Conservation (phyloP, 805 yeast species). For the Helenozyma baotianmanensis region DNA sequence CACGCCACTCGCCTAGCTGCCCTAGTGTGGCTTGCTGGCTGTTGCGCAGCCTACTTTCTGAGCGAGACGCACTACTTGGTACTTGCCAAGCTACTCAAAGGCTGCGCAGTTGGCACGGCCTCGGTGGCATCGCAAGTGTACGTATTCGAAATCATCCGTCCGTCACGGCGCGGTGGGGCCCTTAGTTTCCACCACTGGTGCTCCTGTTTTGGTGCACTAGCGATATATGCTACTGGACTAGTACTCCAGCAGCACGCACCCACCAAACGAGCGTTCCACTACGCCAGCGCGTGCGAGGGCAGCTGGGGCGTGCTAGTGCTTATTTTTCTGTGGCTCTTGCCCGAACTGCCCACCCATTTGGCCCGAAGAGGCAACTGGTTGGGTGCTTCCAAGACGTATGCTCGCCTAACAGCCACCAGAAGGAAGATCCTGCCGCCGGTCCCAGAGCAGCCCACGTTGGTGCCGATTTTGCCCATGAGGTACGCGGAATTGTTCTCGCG, state of each 20-base stretch:
- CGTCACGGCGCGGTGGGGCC: slow-evolving; percentile 19
- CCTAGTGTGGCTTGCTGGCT: slow-evolving; percentile 26
- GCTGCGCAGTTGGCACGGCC: slow-evolving; percentile 28
- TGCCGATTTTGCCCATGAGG: slow-evolving; percentile 1
- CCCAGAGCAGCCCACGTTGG: not conserved
- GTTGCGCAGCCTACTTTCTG: slow-evolving; percentile 22
- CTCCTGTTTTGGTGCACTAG: slow-evolving; percentile 6
- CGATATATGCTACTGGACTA: slow-evolving; percentile 3
- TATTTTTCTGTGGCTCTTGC: slow-evolving; percentile 6
- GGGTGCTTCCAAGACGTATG: slow-evolving; percentile 5
- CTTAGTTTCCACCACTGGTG: slow-evolving; percentile 5
- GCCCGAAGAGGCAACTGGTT: slow-evolving; percentile 10
- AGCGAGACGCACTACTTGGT: slow-evolving; percentile 21
- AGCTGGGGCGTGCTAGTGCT: slow-evolving; percentile 7
- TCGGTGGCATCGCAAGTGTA: slow-evolving; percentile 30
- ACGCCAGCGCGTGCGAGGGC: slow-evolving; percentile 9
- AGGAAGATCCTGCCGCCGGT: slow-evolving; percentile 1
- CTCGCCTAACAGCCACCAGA: slow-evolving; percentile 2
- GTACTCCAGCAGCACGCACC: slow-evolving; percentile 1
- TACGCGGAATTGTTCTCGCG: slow-evolving; percentile 3
- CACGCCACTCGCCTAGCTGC: slow-evolving; percentile 20
- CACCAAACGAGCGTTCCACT: slow-evolving; percentile 8
- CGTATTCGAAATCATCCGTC: slow-evolving; percentile 23
- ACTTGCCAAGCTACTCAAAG: slow-evolving; percentile 26
- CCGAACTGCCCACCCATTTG: slow-evolving; percentile 9